Base-by-base conservation (phyloP, 495 filamentous ascomycete species). In the Pseudomonodictys pantanalensis region DNA sequence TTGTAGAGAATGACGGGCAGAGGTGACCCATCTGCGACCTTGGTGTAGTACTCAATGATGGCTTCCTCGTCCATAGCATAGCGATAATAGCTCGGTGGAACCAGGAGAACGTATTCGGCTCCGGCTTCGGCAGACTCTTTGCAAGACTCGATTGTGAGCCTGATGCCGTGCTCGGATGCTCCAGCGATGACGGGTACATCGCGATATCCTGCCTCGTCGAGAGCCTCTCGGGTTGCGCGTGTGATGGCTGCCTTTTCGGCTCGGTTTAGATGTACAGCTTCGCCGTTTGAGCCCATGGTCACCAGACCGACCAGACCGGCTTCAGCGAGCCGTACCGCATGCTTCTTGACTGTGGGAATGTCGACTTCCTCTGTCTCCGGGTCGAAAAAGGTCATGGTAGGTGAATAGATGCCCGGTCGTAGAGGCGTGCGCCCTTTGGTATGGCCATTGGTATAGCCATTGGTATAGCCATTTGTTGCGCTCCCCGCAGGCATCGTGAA, bases 341-440 rank as follows among this genome's bases (percentile, higher is more conserved):
- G 90, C 48, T 80, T 83, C 69, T 86, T 88, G 76, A 92, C 87
- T 55, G 85, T 80, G 4, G 85, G 79, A 62, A 89, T 81, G 68
- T 96, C 90, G 67, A 96, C 81, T 17, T 93, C 86, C 73, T 96
- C 90, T 43, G 87, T 91, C 29, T 81, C 77, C 12, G 85, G 79
- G 68, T 92, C 79, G 77, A 96, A 95, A 75, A 95, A 93, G 60
- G 90, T 93, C 83, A 92, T 90, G 28, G 88, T 92, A 18, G 91
- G 91, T 58, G 88, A 87, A 73, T 93, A 95, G 70, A 92, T 91
- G 68, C 91, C 91, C 63, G 86, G 85, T 12, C 87, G 88, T 47
- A 95, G 84, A 60, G 88, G 82, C 10, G 58, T 68, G 29, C 67
- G 68, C 42, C 30, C 28, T 50, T 47, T 49, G 33, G 46, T 25